These are phyloP conservation scores for Avena sativa DNA, from an alignment of 176 grass and related monocot species.

Conservation along the genomic window DNA sequence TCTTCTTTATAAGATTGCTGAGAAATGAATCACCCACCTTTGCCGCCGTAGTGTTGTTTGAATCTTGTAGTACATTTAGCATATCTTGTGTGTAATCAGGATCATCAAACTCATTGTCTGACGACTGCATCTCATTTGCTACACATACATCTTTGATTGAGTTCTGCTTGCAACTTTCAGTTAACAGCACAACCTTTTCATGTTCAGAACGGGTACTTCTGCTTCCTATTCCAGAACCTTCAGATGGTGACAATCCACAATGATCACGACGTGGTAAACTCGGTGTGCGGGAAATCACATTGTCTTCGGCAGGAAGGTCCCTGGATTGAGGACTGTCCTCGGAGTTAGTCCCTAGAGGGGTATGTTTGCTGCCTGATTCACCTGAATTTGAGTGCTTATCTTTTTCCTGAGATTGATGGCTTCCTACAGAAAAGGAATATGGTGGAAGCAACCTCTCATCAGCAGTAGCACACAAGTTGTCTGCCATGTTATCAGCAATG, in stretches of 20 bases:
- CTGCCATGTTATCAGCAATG: conserved; percentile 38
- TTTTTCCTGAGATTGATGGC: conserved; percentile 59
- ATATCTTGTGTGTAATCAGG: conserved; percentile 54
- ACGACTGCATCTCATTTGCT: conserved; percentile 65
- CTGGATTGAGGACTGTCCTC: conserved; percentile 48
- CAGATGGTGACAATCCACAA: conserved; percentile 53
- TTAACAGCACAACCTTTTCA: conserved; percentile 68
- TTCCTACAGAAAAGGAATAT: conserved; percentile 71
- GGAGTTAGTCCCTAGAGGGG: conserved; percentile 39
- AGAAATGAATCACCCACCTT: conserved; percentile 78
- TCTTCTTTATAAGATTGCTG: conserved; percentile 85
- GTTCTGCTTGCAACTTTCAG: conserved; percentile 73
- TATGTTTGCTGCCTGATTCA: conserved; percentile 52
- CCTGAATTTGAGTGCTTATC: conserved; percentile 57
- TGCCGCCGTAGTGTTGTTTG: conserved; percentile 41
- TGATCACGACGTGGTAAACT: conserved; percentile 64
- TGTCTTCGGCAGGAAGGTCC: conserved; percentile 53
- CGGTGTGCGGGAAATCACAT: conserved; percentile 53
- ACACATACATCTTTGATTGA: conserved; percentile 76
- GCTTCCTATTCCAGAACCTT: conserved; percentile 68
- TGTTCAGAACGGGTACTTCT: conserved; percentile 75
- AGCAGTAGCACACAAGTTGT: conserved; percentile 16
- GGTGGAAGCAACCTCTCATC: conserved; percentile 65
- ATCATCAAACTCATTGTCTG: conserved; percentile 59
- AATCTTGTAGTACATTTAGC: conserved; percentile 45